Evolutionary conservation across 1,284 basidiomycete species (phyloP), one percentile per base, ranked within the genome.

Genomic region (Heimioporus retisporus): DNA sequence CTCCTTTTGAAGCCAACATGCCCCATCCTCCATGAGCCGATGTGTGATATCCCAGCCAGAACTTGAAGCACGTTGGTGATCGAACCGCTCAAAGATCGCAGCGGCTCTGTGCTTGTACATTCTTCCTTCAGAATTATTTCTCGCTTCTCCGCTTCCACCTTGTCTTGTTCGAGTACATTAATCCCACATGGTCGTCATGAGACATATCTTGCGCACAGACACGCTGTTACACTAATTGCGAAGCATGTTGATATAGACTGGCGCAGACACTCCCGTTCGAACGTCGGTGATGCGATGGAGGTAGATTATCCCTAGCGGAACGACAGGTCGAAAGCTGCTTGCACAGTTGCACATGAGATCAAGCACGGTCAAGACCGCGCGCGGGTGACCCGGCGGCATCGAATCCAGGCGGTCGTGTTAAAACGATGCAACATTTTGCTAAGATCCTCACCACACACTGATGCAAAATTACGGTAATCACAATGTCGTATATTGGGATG

Each of bases 121-220:
- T 35, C 46, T 28, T 56, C 53, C 31, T 66, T 69, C 31, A 68
- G 25, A 10, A 54, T 1, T 1, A 5, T 18, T 44, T 68, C 67
- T 44, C 63, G 44, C 23, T 3, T 13, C 43, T 61, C 59, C 31
- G 55, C 68, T 8, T 59, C 53, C 13, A 18, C 35, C 55, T 3
- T 19, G 57, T 69, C 55, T 11, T 18, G 35, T 54, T 69, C 57
- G 16, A 19, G 40, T 50, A 66, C 53, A 7, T 69, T 18, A 28
- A 51, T 68, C 50, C 67, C 67, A 68, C 67, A 68, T 69, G 6
- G 67, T 69, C 6, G 67, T 68, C 35, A 68, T 56, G 4, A 69
- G 50, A 25, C 68, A 67, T 43, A 53, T 35, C 18, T 54, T 48
- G 51, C 60, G 57, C 18, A 67, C 46, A n/a, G 21, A 25, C 10